Evolutionary conservation across 169 alveolate genomes (phyloP).

Genomic region (Eimeria tenella): DNA sequence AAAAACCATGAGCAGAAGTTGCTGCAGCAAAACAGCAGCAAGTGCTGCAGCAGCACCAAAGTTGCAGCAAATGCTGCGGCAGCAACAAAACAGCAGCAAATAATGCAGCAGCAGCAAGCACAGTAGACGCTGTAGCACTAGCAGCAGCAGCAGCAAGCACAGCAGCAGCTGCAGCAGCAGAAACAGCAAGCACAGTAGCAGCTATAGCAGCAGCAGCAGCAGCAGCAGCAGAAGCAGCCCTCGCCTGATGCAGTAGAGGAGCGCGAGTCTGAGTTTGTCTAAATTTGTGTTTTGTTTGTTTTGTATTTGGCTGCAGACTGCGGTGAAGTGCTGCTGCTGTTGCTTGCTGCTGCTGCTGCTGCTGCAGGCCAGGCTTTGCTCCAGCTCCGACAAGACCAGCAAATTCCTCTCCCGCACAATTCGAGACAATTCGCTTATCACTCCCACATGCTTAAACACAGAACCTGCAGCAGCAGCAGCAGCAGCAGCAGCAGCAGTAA

Average conservation of each 20-base stretch:
- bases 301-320: slow-evolving; percentile 61
- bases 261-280: slow-evolving; percentile 80
- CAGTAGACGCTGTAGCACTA: not conserved
- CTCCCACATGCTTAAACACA: slow-evolving; percentile 95
- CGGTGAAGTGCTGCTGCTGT: slow-evolving; percentile 73
- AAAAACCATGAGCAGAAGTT: not conserved
- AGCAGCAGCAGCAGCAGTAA: not conserved
- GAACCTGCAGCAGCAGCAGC: slow-evolving; percentile 85
- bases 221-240: slow-evolving; percentile 2
- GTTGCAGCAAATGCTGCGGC: not conserved
- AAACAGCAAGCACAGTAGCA: not conserved
- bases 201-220: not conserved
- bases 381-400: slow-evolving; percentile 91
- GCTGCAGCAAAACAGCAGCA: not conserved
- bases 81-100: not conserved
- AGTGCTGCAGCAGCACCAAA: not conserved
- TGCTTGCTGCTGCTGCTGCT: slow-evolving; percentile 60
- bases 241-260: slow-evolving; percentile 81
- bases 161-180: not conserved
- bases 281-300: slow-evolving; percentile 56
- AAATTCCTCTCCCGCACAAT: slow-evolving; percentile 91
- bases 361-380: slow-evolving; percentile 82
- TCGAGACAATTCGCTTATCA: slow-evolving; percentile 92
- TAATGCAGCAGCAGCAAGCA: not conserved
- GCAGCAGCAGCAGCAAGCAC: not conserved